phyloP scores from a whole-genome alignment of 495 filamentous ascomycete species.

The Bryoglossum gracile region DNA sequence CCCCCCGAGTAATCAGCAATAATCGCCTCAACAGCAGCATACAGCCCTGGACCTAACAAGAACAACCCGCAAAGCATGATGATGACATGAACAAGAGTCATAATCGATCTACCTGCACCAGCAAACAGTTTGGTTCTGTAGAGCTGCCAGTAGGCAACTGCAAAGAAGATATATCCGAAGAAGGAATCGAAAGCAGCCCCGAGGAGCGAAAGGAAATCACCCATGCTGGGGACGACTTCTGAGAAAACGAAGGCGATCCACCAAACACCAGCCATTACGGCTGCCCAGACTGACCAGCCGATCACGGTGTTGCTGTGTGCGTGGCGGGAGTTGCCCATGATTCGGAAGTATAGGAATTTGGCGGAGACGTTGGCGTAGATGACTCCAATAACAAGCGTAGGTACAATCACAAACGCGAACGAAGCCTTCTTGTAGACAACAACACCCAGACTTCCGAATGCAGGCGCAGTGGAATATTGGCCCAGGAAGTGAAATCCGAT shows the following conservation, averaged over 20 bases:
- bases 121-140: conserved; percentile 32
- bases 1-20: conserved; percentile 36
- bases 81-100: conserved; percentile 37
- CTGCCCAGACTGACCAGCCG: conserved; percentile 45
- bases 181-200: conserved; percentile 47
- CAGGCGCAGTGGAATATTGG: conserved; percentile 39
- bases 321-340: conserved; percentile 39
- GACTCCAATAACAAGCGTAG: conserved; percentile 60
- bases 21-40: conserved; percentile 47
- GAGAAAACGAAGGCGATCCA: conserved; percentile 57
- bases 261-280: conserved; percentile 49
- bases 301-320: conserved; percentile 30
- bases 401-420: conserved; percentile 67
- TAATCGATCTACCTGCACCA: conserved; percentile 25
- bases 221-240: conserved; percentile 58
- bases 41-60: conserved; percentile 43
- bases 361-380: conserved; percentile 50
- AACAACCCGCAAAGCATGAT: conserved; percentile 39
- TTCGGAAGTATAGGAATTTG: conserved; percentile 59
- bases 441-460: conserved; percentile 42
- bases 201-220: conserved; percentile 43
- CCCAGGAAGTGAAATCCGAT: conserved; percentile 48
- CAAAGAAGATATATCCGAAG: conserved; percentile 34
- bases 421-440: conserved; percentile 45
- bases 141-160: conserved; percentile 44